These are phyloP conservation scores for Pestalotiopsis sp. DNA, from an alignment of 2,329 filamentous ascomycete species.

Conservation along the genomic window DNA sequence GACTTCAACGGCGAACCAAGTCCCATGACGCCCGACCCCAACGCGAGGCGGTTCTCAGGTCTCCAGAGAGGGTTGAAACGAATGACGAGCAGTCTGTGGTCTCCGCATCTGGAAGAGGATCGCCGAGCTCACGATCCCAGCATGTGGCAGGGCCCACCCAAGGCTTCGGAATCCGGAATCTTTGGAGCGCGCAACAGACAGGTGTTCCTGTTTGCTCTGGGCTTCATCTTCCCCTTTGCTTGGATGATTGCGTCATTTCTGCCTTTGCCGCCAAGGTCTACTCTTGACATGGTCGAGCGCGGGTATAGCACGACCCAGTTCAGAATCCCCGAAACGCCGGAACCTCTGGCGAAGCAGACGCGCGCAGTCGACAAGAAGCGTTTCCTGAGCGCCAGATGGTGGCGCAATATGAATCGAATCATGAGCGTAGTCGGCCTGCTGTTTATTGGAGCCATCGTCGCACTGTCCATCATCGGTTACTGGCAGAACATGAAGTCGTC, in stretches of 20 bases:
- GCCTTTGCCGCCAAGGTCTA: constrained; percentile 65
- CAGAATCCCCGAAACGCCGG: constrained; percentile 35
- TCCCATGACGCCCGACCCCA: constrained; percentile 49
- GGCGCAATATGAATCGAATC: constrained; percentile 60
- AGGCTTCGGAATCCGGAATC: constrained; percentile 61
- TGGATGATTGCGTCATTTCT: constrained; percentile 82
- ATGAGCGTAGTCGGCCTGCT: constrained; percentile 61
- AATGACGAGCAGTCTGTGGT: constrained; percentile 68
- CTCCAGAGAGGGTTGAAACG: constrained; percentile 40
- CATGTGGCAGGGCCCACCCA: constrained; percentile 74
- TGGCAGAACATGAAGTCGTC: constrained; percentile 36
- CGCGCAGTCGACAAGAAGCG: constrained; percentile 44
- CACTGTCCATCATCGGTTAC: constrained; percentile 55
- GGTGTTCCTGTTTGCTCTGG: constrained; percentile 72
- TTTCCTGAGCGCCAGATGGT: constrained; percentile 59
- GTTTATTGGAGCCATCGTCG: constrained; percentile 53
- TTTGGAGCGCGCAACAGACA: constrained; percentile 74
- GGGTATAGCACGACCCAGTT: constrained; percentile 42
- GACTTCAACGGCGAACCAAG: constrained; percentile 30
- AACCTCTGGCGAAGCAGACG: constrained; percentile 33
- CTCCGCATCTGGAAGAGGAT: constrained; percentile 71
- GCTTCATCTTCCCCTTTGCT: constrained; percentile 78
- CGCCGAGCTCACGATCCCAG: constrained; percentile 60
- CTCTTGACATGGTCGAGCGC: constrained; percentile 52
- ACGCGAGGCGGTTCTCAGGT: constrained; percentile 25